A percentile compares a stretch with the other conserved stretches of the same genome.
These are phyloP conservation scores for Tuctoria greenei DNA, from an alignment of 176 grass and related monocot genomes.

Conservation along the genomic window DNA sequence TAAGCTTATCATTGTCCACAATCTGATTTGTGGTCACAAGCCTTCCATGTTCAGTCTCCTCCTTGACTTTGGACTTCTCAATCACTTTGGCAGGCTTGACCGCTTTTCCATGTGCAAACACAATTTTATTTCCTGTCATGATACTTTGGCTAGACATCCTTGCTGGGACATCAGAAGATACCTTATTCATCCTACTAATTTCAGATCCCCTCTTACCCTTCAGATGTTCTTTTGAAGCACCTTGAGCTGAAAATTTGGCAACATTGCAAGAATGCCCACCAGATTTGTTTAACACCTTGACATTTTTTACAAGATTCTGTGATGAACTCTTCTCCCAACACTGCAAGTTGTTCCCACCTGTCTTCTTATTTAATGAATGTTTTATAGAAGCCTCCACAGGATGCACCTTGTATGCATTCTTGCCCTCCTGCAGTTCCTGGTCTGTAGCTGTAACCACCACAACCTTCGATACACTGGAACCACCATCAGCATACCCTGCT, in stretches of 20 bases:
- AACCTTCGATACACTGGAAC: background rate
- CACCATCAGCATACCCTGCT: background rate
- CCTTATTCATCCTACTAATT: conserved; percentile 6
- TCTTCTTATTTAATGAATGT: background rate
- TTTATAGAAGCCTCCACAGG: background rate
- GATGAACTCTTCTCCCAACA: background rate
- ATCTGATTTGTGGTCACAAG: too few relatives aligned
- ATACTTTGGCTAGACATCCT: background rate
- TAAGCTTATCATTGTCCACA: too few relatives aligned
- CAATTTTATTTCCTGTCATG: background rate
- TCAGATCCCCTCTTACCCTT: background rate
- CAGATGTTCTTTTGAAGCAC: background rate
- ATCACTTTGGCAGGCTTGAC: too few relatives aligned
- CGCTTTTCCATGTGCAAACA: conserved; percentile 19
- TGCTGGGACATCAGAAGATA: background rate
- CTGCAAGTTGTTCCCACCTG: background rate
- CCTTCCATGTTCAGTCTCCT: too few relatives aligned
- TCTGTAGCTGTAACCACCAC: background rate
- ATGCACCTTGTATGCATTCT: background rate
- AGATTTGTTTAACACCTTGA: background rate
- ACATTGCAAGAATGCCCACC: conserved; percentile 10
- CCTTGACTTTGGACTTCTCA: too few relatives aligned
- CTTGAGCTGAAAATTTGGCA: conserved; percentile 16
- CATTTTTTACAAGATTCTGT: background rate
- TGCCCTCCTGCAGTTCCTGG: too few relatives aligned